Evolutionary conservation across 2,329 filamentous ascomycete genomes (phyloP).

Genomic region (Biscogniauxia mediterranea): DNA sequence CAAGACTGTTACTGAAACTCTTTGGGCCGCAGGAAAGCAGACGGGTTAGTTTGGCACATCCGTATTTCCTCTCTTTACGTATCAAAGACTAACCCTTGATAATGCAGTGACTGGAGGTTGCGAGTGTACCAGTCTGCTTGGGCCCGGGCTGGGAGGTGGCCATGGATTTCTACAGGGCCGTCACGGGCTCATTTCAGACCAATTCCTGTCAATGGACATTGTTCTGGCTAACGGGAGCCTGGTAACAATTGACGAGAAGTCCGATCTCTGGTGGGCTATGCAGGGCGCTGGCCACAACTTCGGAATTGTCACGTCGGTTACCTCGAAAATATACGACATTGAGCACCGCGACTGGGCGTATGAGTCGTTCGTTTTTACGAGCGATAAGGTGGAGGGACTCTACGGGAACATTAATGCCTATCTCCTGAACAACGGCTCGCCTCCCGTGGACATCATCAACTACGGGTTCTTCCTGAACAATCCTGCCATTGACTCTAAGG

Average conservation of each 20-base stretch:
- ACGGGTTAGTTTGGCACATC: constrained; percentile 27
- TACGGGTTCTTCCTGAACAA: constrained; percentile 14
- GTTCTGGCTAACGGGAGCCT: constrained; percentile 49
- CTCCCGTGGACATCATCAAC: constrained; percentile 15
- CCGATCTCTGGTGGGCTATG: constrained; percentile 58
- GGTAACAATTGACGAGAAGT: constrained; percentile 37
- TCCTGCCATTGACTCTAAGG: constrained; percentile 10
- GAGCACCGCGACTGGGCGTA: constrained; percentile 40
- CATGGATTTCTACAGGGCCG: constrained; percentile 54
- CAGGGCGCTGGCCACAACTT: constrained; percentile 60
- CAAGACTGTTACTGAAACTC: constrained; percentile 36
- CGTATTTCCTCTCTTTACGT: not conserved
- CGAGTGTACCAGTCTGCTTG: constrained; percentile 45
- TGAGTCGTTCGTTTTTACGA: constrained; percentile 44
- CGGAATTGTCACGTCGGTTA: constrained; percentile 53
- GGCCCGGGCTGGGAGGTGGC: constrained; percentile 56
- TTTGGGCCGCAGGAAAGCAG: constrained; percentile 43
- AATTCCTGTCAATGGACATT: constrained; percentile 50
- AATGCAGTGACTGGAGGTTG: constrained; percentile 40
- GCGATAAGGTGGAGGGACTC: constrained; percentile 48
- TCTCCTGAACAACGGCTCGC: constrained; percentile 38
- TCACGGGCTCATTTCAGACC: constrained; percentile 52
- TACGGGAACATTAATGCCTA: constrained; percentile 47
- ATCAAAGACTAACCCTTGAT: not conserved
- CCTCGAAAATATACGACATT: constrained; percentile 48